A percentile compares a stretch with the other conserved stretches of the same genome.
phyloP scores from a whole-genome alignment of 345 rosid species.

The Clarkia xantiana region DNA sequence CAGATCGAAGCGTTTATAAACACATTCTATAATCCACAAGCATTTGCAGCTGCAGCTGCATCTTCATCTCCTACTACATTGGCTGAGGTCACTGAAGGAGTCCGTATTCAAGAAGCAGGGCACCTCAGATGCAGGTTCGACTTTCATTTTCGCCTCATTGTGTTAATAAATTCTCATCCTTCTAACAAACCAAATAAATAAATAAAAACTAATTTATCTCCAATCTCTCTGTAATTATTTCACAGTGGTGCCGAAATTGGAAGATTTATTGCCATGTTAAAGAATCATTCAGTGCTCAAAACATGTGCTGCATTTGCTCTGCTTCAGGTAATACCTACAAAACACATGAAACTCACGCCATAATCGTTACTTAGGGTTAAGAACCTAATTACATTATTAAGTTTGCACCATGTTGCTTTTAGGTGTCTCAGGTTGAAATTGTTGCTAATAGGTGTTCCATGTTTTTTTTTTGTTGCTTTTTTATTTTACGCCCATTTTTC shows the following conservation, averaged over 20 bases:
- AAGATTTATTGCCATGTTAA: conserved; percentile 60
- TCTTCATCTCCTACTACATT: conserved; percentile 69
- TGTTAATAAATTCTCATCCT: too few species aligned
- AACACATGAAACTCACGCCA: background rate
- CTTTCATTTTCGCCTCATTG: background rate
- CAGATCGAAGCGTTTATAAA: conserved; percentile 54
- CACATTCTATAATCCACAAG: conserved; percentile 51
- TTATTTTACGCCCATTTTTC: too few species aligned
- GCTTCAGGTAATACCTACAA: conserved; percentile 42
- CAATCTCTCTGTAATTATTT: conserved; percentile 7
- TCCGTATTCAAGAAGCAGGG: conserved; percentile 90
- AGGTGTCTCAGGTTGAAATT: too few species aligned
- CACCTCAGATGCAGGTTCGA: conserved; percentile 84
- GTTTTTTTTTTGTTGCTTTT: too few species aligned
- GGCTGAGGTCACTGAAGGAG: conserved; percentile 75
- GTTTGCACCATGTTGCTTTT: too few species aligned
- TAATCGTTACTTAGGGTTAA: too few species aligned
- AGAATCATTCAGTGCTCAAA: conserved; percentile 52
- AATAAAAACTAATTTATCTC: background rate
- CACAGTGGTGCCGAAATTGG: conserved; percentile 72
- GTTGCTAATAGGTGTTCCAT: too few species aligned
- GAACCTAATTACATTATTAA: too few species aligned
- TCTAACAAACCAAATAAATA: background rate
- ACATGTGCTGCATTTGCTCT: conserved; percentile 82
- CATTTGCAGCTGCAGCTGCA: conserved; percentile 52